phyloP scores from a whole-genome alignment of 2,329 filamentous ascomycete genomes.

The Fusarium aywerte region DNA sequence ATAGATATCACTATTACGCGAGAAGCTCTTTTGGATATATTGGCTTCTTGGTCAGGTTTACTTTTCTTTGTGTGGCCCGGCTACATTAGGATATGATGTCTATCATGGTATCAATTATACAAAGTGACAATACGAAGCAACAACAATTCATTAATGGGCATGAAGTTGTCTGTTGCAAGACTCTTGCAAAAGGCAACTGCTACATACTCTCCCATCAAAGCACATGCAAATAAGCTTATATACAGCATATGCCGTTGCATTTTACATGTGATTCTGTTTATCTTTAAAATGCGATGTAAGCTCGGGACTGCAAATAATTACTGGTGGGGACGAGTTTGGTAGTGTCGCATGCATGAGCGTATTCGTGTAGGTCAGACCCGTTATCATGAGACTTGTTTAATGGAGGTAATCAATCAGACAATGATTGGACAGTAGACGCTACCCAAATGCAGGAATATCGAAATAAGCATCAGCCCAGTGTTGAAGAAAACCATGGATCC shows the following conservation, averaged over 20 bases:
- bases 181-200: background rate
- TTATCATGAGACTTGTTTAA: constrained; percentile 16
- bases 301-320: background rate
- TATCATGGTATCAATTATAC: constrained; percentile 11
- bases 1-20: constrained; percentile 13
- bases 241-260: background rate
- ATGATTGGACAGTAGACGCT: constrained; percentile 23
- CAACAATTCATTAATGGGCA: background rate
- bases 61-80: background rate
- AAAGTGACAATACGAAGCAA: constrained; percentile 9
- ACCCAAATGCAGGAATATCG: constrained; percentile 14
- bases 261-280: constrained; percentile 29
- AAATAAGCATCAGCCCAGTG: constrained; percentile 10
- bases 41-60: background rate
- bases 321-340: constrained; percentile 7
- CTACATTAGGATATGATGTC: constrained; percentile 5
- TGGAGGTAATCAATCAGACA: constrained; percentile 27
- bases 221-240: constrained; percentile 3
- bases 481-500: constrained; percentile 3
- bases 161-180: background rate
- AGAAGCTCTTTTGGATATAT: constrained; percentile 7
- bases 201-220: background rate
- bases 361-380: constrained; percentile 33
- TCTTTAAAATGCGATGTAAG: background rate
- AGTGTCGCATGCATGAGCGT: constrained; percentile 32